Conservation (phyloP, 305 asterid genomes). For the Ajuga reptans region DNA sequence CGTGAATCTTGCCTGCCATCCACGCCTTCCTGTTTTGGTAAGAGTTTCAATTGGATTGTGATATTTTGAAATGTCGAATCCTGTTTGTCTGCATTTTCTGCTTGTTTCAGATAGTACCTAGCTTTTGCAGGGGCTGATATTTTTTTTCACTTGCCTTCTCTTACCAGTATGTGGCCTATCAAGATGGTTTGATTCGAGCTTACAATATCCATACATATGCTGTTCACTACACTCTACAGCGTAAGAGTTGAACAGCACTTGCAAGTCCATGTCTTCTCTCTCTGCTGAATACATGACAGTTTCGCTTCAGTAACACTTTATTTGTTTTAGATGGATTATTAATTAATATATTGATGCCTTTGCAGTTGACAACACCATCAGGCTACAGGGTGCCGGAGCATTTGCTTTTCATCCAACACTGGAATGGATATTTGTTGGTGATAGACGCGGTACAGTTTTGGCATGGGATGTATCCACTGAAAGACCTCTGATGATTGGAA, state of each 20-base stretch:
- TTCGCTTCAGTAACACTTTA: slow-evolving; percentile 15
- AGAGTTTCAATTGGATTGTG: slow-evolving; percentile 24
- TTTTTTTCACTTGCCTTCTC: slow-evolving; percentile 23
- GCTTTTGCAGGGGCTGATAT: slow-evolving; percentile 27
- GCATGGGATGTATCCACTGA: slow-evolving; percentile 99
- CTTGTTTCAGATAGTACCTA: slow-evolving; percentile 7
- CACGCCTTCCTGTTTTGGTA: slow-evolving; percentile 96
- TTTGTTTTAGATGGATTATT: slow-evolving; percentile 19
- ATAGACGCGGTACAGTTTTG: slow-evolving; percentile 95
- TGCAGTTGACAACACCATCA: slow-evolving; percentile 96
- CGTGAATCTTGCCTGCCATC: slow-evolving; percentile 98
- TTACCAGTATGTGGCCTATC: slow-evolving; percentile 93
- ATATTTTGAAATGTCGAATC: slow-evolving; percentile 9
- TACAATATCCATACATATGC: slow-evolving; percentile 92
- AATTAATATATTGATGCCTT: slow-evolving; percentile 16
- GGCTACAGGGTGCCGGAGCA: slow-evolving; percentile 95
- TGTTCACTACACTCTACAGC: slow-evolving; percentile 86
- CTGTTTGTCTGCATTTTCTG: slow-evolving; percentile 16
- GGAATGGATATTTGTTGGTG: slow-evolving; percentile 99
- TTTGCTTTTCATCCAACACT: slow-evolving; percentile 92
- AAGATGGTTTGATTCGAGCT: slow-evolving; percentile 94
- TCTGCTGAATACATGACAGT: slow-evolving; percentile 11
- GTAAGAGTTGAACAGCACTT: slow-evolving; percentile 44
- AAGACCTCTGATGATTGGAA: slow-evolving; percentile 98
- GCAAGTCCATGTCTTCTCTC: slow-evolving; percentile 16